phyloP scores from a whole-genome alignment of 176 grass and related monocot genomes.

The Guadua angustifolia region DNA sequence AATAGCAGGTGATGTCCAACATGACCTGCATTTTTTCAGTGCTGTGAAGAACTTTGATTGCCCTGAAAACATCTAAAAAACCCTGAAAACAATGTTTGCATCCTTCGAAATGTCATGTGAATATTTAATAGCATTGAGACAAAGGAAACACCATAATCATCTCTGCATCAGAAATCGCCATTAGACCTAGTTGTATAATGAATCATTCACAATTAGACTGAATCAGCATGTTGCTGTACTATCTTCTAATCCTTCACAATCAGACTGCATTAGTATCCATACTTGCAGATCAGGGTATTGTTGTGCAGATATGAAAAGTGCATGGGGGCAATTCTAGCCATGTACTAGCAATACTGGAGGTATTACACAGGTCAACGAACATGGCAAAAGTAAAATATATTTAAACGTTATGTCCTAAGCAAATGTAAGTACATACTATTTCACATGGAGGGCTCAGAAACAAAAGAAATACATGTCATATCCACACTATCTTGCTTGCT shows the following conservation, averaged over 20 bases:
- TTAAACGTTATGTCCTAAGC: neutral
- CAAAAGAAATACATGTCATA: neutral
- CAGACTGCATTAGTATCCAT: neutral
- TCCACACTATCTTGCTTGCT: neutral
- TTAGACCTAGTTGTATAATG: slow-evolving; percentile 3
- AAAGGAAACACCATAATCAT: slow-evolving; percentile 7
- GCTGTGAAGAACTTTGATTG: slow-evolving; percentile 21
- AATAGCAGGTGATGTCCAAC: slow-evolving; percentile 54
- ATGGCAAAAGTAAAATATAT: neutral
- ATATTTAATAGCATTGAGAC: slow-evolving; percentile 15
- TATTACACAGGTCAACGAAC: neutral
- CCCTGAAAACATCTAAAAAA: neutral
- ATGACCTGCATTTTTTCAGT: slow-evolving; percentile 58
- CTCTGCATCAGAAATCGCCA: neutral
- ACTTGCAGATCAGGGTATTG: neutral
- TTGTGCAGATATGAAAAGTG: neutral
- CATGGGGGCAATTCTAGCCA: neutral
- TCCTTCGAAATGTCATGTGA: slow-evolving; percentile 7
- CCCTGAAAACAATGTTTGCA: neutral
- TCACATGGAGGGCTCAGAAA: neutral
- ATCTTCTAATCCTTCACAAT: neutral
- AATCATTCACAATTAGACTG: neutral
- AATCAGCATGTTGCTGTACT: neutral
- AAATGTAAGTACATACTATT: neutral
- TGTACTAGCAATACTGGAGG: slow-evolving; percentile 9